These are phyloP conservation scores for Lactifluus echinatus DNA, from an alignment of 768 basidiomycete genomes.

Conservation along the genomic window DNA sequence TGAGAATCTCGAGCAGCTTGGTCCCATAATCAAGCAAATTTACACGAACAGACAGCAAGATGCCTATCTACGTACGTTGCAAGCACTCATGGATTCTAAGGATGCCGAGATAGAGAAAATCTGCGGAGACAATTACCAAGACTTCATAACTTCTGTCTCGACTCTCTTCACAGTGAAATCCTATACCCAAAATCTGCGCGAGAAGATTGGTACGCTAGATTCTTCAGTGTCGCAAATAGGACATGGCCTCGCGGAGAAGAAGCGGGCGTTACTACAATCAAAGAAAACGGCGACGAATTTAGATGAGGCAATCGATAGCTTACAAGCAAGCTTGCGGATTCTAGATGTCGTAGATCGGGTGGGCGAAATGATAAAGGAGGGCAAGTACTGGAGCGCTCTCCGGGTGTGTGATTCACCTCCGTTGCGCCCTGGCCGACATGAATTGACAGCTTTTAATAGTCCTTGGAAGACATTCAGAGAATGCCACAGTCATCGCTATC, in stretches of 20 bases:
- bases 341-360: slow-evolving; percentile 91
- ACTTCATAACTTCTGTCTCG: slow-evolving; percentile 96
- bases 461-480: slow-evolving; percentile 88
- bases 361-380: slow-evolving; percentile 85
- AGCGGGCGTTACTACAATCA: slow-evolving; percentile 77
- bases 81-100: slow-evolving; percentile 86
- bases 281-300: slow-evolving; percentile 91
- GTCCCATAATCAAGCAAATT: slow-evolving; percentile 90
- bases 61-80: slow-evolving; percentile 75
- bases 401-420: slow-evolving; percentile 42
- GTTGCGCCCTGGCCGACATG: slow-evolving; percentile 21
- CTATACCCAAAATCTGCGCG: slow-evolving; percentile 88
- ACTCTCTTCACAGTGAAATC: slow-evolving; percentile 93
- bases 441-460: slow-evolving; percentile 44
- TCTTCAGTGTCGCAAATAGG: slow-evolving; percentile 84
- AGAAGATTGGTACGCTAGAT: slow-evolving; percentile 86
- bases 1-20: slow-evolving; percentile 93
- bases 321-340: slow-evolving; percentile 87
- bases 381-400: slow-evolving; percentile 94
- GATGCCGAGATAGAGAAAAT: slow-evolving; percentile 95
- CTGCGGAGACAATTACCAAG: slow-evolving; percentile 94
- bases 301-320: slow-evolving; percentile 92
- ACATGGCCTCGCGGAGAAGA: slow-evolving; percentile 84
- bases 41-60: slow-evolving; percentile 85
- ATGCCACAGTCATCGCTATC: slow-evolving; percentile 85